Evolutionary conservation across 2,329 filamentous ascomycete genomes (phyloP).

Genomic region (Ophiostoma triangulosporum): DNA sequence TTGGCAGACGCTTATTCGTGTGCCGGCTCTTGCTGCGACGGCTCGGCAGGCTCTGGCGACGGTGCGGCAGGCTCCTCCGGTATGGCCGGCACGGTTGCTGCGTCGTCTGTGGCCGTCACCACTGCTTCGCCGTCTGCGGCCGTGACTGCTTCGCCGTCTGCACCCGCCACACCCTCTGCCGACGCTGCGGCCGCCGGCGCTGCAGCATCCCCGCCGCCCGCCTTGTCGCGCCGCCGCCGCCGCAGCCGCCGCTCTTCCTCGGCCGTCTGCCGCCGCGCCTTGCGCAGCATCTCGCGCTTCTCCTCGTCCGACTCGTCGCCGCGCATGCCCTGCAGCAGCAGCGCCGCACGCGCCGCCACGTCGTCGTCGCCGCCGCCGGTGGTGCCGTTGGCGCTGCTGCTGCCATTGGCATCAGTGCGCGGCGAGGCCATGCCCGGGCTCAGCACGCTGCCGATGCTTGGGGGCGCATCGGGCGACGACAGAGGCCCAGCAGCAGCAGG

Average conservation of each 20-base stretch:
- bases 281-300: slow-evolving; percentile 47
- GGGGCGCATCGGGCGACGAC: slow-evolving; percentile 22
- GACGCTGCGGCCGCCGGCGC: neutral
- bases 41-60: neutral
- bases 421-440: slow-evolving; percentile 37
- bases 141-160: neutral
- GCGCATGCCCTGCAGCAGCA: slow-evolving; percentile 71
- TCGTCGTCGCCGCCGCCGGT: slow-evolving; percentile 66
- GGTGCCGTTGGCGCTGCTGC: neutral
- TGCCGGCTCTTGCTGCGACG: neutral
- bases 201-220: slow-evolving; percentile 32
- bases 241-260: slow-evolving; percentile 63
- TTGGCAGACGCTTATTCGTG: too few species aligned
- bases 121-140: too few species aligned
- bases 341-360: slow-evolving; percentile 72
- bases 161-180: neutral
- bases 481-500: slow-evolving; percentile 20
- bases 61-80: neutral
- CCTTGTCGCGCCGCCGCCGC: slow-evolving; percentile 52
- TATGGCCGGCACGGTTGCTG: too few species aligned
- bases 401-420: slow-evolving; percentile 26
- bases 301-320: slow-evolving; percentile 43
- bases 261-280: slow-evolving; percentile 52
- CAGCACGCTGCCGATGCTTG: slow-evolving; percentile 35
- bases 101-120: too few species aligned